Evolutionary conservation across 345 rosid species (phyloP), one percentile per base, ranked within the genome.

Genomic region (Euphorbia peplus): DNA sequence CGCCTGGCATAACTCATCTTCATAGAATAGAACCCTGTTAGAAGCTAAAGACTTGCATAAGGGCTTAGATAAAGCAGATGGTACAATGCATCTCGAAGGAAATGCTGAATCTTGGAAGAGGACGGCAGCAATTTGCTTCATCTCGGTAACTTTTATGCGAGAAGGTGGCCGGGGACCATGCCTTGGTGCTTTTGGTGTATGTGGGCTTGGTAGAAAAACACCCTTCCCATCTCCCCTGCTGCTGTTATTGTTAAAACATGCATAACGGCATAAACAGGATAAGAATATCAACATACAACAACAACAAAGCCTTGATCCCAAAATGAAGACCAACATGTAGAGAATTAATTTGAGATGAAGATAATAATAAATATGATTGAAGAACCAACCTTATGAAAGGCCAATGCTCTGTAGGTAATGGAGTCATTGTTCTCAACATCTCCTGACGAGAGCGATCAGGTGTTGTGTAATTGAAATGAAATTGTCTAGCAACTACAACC

Each of bases 1-100:
- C 54, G 98, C 97, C 69, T 91, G 95, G 82, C 98, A 91, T 68
- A 93, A 71, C 64, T 93, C 98, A 35, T 93, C 98, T 80, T 93
- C 98, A 4, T 89, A 93, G 79, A 93, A 89, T 48, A 93, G 79
- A 15, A 82, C 98, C 16, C 98, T 81, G 76, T 81, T 93, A 24
- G 92, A 89, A 48, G 87, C 90, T 60, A 83, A 60, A 11, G 93
- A 84, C 75, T 88, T 88, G 90, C 86, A 84, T 18, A 82, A 69
- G 64, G 97, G 88, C 77, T 85, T 93, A n/a, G 86, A 70, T 60
- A 93, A 70, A 79, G 87, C 87, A 44, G 98, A 88, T 28, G 97
- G 95, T 30, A 89, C 95, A 64, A 79, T 82, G 75, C 86, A 91
- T 76, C 96, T 83, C 0, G 96, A 72, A 68, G 92, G 84, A 64